phyloP scores from a whole-genome alignment of 2,329 filamentous ascomycete genomes.

The Fusarium setosum region DNA sequence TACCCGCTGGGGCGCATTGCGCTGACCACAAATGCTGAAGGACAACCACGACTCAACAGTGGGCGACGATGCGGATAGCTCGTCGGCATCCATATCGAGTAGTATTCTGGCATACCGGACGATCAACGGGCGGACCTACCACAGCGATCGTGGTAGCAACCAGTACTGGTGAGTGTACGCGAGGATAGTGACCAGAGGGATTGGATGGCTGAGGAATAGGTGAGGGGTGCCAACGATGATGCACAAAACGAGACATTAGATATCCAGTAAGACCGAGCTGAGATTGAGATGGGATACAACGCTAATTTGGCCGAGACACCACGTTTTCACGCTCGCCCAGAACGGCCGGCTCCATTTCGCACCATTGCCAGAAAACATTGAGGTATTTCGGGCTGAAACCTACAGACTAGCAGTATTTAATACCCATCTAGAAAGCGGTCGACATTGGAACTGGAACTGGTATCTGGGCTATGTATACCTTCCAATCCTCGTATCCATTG shows the following conservation, averaged over 20 bases:
- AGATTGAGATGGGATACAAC: neutral
- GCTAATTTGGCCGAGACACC: slow-evolving; percentile 14
- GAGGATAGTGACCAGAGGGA: neutral
- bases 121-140: slow-evolving; percentile 23
- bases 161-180: slow-evolving; percentile 15
- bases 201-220: neutral
- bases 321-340: slow-evolving; percentile 18
- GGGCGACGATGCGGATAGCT: slow-evolving; percentile 19
- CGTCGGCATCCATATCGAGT: slow-evolving; percentile 14
- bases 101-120: slow-evolving; percentile 17
- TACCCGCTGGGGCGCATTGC: no score
- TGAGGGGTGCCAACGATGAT: slow-evolving; percentile 22
- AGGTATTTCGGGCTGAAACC: no score
- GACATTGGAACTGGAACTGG: slow-evolving; percentile 23
- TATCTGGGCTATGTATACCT: neutral
- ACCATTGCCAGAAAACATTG: slow-evolving; percentile 8
- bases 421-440: slow-evolving; percentile 10
- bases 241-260: slow-evolving; percentile 14
- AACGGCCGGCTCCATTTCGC: slow-evolving; percentile 17
- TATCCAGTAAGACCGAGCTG: slow-evolving; percentile 13
- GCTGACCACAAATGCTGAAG: no score
- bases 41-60: slow-evolving; percentile 8
- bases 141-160: slow-evolving; percentile 16
- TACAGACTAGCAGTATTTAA: no score
- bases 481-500: neutral